phyloP scores from a whole-genome alignment of 306 rosid species.

The Begonia fuchsioides region DNA sequence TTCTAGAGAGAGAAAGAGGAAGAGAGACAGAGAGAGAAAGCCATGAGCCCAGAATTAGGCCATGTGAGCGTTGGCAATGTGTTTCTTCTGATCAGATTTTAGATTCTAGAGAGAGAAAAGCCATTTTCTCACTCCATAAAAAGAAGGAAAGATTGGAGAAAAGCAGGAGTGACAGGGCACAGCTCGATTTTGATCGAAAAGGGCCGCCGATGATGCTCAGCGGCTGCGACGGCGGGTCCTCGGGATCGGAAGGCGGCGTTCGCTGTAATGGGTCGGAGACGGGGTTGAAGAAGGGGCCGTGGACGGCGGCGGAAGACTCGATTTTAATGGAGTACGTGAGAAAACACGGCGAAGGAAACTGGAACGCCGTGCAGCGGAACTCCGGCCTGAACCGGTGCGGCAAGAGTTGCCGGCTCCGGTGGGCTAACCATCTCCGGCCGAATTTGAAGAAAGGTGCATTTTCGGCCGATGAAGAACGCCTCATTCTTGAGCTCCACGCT shows the following conservation, averaged over 20 bases:
- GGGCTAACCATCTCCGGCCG: slow-evolving; percentile 90
- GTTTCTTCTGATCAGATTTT: no score
- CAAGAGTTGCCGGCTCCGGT: slow-evolving; percentile 83
- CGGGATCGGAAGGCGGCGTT: not conserved
- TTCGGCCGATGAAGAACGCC: slow-evolving; percentile 62
- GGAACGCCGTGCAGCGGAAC: slow-evolving; percentile 73
- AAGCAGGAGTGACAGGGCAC: no score
- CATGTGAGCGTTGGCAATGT: no score
- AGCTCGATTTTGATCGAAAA: no score
- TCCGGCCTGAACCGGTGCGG: slow-evolving; percentile 74
- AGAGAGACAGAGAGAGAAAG: no score
- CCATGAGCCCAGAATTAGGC: no score
- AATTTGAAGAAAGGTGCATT: slow-evolving; percentile 71
- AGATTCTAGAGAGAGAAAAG: no score
- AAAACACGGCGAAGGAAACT: slow-evolving; percentile 81
- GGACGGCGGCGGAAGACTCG: slow-evolving; percentile 73
- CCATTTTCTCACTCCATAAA: no score
- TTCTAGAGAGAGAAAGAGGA: not conserved
- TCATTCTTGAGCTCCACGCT: slow-evolving; percentile 64
- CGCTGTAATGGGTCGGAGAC: slow-evolving; percentile 11
- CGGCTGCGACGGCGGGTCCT: slow-evolving; percentile 12
- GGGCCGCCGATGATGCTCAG: no score
- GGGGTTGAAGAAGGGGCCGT: slow-evolving; percentile 68
- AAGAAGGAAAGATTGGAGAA: no score
- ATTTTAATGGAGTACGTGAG: slow-evolving; percentile 62